phyloP scores from a whole-genome alignment of 2,329 filamentous ascomycete species.

The Trichoderma cornu-damae region DNA sequence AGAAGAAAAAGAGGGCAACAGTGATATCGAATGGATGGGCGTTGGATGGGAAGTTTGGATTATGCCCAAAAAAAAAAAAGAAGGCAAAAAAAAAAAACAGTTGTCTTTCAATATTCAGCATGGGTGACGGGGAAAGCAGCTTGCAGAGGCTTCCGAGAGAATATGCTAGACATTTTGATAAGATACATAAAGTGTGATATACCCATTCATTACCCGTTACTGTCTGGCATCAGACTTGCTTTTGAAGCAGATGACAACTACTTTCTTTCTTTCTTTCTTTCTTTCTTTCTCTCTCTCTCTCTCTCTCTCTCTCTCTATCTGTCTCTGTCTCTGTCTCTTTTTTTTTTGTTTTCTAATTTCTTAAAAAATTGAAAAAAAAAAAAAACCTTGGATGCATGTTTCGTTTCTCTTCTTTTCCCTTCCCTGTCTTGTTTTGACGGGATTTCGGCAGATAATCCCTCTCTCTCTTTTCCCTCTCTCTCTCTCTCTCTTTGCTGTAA shows the following conservation, averaged over 20 bases:
- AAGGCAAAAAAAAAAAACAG: slow-evolving; percentile 9
- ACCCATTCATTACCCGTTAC: neutral
- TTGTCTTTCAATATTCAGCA: neutral
- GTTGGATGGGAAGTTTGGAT: slow-evolving; percentile 22
- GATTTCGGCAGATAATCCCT: too few species aligned
- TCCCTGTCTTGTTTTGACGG: neutral
- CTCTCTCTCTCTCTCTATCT: too few species aligned
- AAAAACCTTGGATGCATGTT: too few species aligned
- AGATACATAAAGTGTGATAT: neutral
- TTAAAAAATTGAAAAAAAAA: too few species aligned
- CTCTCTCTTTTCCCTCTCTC: too few species aligned
- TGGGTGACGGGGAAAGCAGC: slow-evolving; percentile 1
- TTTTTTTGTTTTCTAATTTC: neutral
- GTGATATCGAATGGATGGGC: slow-evolving; percentile 21
- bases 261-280: neutral
- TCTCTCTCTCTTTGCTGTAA: too few species aligned
- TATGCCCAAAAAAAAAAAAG: too few species aligned
- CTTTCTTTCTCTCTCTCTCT: too few species aligned
- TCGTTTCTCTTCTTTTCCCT: neutral
- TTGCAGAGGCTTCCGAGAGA: neutral
- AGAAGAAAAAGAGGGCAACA: slow-evolving; percentile 11
- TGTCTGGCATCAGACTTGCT: neutral
- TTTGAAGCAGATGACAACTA: neutral
- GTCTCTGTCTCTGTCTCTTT: too few species aligned
- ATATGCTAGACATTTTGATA: slow-evolving; percentile 9